Percentiles rank a stretch among this genome's conserved stretches.
phyloP scores from a whole-genome alignment of 2,329 filamentous ascomycete genomes.

The Aspergillus pseudoterreus region DNA sequence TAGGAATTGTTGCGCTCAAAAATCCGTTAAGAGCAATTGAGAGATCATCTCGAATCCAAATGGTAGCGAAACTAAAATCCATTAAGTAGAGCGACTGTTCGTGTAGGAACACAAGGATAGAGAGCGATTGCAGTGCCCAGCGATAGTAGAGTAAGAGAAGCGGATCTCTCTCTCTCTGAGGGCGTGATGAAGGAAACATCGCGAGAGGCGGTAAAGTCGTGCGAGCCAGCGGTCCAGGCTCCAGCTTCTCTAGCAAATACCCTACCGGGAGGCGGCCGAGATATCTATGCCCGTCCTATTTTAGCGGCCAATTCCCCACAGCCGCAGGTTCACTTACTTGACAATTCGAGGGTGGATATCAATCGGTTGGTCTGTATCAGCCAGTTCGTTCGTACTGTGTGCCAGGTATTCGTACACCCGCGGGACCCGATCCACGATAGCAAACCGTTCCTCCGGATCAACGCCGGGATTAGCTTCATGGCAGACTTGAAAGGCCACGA shows the following conservation, averaged over 20 bases:
- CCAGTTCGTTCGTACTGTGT: neutral
- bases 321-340: slow-evolving; percentile 1
- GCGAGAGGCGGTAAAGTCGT: slow-evolving; percentile 2
- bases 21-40: no score
- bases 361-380: slow-evolving; percentile 3
- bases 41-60: no score
- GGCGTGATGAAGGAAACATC: neutral
- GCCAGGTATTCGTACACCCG: slow-evolving; percentile 6
- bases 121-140: slow-evolving; percentile 7
- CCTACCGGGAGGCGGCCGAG: slow-evolving; percentile 6
- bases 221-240: neutral
- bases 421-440: slow-evolving; percentile 2
- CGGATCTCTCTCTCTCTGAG: slow-evolving; percentile 1
- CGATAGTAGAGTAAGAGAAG: slow-evolving; percentile 8
- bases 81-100: slow-evolving; percentile 3
- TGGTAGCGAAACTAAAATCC: neutral
- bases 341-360: slow-evolving; percentile 2
- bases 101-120: slow-evolving; percentile 2
- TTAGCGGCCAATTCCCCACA: no score
- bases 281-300: slow-evolving; percentile 4
- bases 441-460: slow-evolving; percentile 6
- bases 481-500: slow-evolving; percentile 4
- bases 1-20: no score
- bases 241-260: slow-evolving; percentile 7
- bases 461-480: slow-evolving; percentile 4